Percentiles rank a stretch among this genome's conserved stretches.
phyloP scores from a whole-genome alignment of 768 basidiomycete species.

The Agaricus blazei region DNA sequence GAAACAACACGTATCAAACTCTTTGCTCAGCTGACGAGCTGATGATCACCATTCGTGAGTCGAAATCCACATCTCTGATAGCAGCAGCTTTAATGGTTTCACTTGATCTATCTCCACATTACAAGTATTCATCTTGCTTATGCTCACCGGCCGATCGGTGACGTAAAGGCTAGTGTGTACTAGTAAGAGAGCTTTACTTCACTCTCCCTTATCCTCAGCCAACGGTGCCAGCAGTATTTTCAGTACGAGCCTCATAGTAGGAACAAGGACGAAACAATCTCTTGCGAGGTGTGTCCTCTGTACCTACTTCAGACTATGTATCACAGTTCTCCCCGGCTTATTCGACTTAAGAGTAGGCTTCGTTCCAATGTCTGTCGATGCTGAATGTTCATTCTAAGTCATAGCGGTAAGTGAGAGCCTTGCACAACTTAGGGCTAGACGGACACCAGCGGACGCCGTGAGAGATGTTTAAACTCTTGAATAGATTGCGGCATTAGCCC shows the following conservation, averaged over 20 bases:
- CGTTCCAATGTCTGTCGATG: too few relatives aligned
- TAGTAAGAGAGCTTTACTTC: not conserved
- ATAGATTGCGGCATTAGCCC: constrained; percentile 15
- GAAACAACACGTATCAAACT: too few relatives aligned
- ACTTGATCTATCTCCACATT: constrained; percentile 56
- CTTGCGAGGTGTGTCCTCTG: too few relatives aligned
- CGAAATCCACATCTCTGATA: not conserved
- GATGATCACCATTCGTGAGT: constrained; percentile 63
- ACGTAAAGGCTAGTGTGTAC: constrained; percentile 51
- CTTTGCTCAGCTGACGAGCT: constrained; percentile 88
- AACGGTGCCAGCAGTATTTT: too few relatives aligned
- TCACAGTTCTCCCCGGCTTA: too few relatives aligned
- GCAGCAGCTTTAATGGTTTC: not conserved
- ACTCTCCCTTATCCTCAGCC: too few relatives aligned
- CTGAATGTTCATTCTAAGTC: not conserved
- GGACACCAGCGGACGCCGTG: too few relatives aligned
- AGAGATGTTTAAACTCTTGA: constrained; percentile 1
- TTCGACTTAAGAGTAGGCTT: too few relatives aligned
- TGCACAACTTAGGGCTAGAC: not conserved
- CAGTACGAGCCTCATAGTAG: too few relatives aligned
- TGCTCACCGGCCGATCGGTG: constrained; percentile 41
- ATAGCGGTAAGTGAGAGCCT: not conserved
- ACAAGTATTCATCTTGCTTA: not conserved
- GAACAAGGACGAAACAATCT: too few relatives aligned
- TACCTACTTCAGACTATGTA: too few relatives aligned